Percentiles rank a stretch among this genome's conserved stretches.
Conservation (phyloP, 140 eudicot genomes). For the Stevia rebaudiana region DNA sequence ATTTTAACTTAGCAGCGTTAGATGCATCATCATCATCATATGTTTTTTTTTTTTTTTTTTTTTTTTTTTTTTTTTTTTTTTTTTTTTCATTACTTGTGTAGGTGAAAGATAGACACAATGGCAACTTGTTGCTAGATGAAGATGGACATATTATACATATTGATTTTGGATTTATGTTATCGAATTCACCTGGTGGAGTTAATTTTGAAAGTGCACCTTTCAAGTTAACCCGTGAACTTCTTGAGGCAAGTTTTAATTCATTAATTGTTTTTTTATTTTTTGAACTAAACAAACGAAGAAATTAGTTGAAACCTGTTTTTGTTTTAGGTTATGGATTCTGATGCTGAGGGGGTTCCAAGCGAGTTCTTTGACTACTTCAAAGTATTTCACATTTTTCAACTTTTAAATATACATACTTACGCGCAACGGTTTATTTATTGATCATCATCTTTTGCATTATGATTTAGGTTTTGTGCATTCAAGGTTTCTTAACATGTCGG, state of each 20-base stretch:
- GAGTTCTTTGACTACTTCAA: slow-evolving; percentile 98
- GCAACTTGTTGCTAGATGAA: slow-evolving; percentile 94
- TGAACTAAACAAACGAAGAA: neutral
- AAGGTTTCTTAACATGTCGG: slow-evolving; percentile 94
- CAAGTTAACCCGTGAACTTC: slow-evolving; percentile 97
- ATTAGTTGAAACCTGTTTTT: slow-evolving; percentile 14
- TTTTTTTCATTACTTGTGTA: slow-evolving; percentile 21
- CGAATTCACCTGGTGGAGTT: slow-evolving; percentile 99
- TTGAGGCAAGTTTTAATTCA: slow-evolving; percentile 69
- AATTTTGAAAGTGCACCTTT: slow-evolving; percentile 99
- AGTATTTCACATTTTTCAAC: slow-evolving; percentile 31
- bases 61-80: slow-evolving; percentile 4
- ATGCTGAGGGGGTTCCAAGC: slow-evolving; percentile 99
- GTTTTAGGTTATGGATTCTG: slow-evolving; percentile 97
- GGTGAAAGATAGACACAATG: slow-evolving; percentile 98
- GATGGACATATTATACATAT: slow-evolving; percentile 99
- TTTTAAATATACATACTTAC: neutral
- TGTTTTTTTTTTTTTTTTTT: neutral
- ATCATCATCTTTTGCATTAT: slow-evolving; percentile 17
- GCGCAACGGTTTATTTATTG: slow-evolving; percentile 14
- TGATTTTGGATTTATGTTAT: slow-evolving; percentile 98
- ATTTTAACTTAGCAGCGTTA: neutral
- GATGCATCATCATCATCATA: slow-evolving; percentile 4
- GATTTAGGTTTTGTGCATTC: slow-evolving; percentile 88
- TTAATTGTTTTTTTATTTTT: slow-evolving; percentile 4